Percentiles rank a stretch among this genome's conserved stretches.
phyloP scores from a whole-genome alignment of 1,284 basidiomycete species.

The Grifola frondosa region DNA sequence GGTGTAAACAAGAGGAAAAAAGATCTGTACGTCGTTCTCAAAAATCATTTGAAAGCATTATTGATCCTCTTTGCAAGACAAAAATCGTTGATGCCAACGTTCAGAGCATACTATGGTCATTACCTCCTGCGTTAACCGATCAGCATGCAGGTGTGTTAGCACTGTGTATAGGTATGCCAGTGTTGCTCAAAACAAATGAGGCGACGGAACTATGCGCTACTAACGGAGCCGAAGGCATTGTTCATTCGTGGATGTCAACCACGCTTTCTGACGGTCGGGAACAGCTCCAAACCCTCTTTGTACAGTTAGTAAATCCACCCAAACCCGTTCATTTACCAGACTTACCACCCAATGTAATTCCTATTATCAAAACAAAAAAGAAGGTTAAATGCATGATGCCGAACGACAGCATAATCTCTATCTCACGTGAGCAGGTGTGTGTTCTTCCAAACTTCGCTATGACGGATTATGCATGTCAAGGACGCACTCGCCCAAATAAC shows the following conservation, averaged over 20 bases:
- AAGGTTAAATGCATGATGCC: slow-evolving; percentile 20
- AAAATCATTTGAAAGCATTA: background rate
- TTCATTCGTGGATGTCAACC: slow-evolving; percentile 30
- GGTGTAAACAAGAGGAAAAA: background rate
- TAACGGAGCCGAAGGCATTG: slow-evolving; percentile 38
- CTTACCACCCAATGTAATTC: slow-evolving; percentile 39
- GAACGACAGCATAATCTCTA: slow-evolving; percentile 15
- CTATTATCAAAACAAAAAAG: slow-evolving; percentile 19
- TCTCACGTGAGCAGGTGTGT: slow-evolving; percentile 15
- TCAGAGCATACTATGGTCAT: slow-evolving; percentile 29
- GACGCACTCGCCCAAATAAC: slow-evolving; percentile 15
- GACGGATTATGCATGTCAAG: slow-evolving; percentile 22
- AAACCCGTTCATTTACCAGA: slow-evolving; percentile 27
- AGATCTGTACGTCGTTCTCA: background rate
- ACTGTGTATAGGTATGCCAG: slow-evolving; percentile 37
- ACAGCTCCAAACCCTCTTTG: slow-evolving; percentile 35
- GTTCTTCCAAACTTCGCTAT: too few species aligned
- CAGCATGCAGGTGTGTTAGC: slow-evolving; percentile 29
- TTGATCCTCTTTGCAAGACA: slow-evolving; percentile 1
- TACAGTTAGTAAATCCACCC: slow-evolving; percentile 32
- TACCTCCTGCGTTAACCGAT: slow-evolving; percentile 16
- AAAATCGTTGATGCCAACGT: slow-evolving; percentile 3
- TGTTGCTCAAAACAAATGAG: slow-evolving; percentile 37
- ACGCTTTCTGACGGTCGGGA: slow-evolving; percentile 9
- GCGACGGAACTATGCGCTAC: slow-evolving; percentile 40